Evolutionary conservation across 2,329 filamentous ascomycete species (phyloP).

Genomic region (Botryotinia globosa): DNA sequence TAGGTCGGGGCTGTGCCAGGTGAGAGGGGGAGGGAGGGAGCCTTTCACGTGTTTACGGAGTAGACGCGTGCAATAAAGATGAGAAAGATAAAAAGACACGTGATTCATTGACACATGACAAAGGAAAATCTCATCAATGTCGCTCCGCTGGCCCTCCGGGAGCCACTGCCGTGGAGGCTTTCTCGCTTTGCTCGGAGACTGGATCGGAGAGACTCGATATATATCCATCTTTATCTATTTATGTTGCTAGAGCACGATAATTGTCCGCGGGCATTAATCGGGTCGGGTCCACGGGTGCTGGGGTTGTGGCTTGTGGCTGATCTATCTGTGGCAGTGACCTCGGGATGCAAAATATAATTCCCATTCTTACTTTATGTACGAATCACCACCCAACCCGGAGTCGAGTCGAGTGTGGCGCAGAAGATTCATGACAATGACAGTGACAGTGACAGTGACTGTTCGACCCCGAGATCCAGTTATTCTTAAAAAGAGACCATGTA

Average conservation of each 20-base stretch:
- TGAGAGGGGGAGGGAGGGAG: no score
- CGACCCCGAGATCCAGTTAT: background rate
- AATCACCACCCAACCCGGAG: background rate
- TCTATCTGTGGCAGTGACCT: background rate
- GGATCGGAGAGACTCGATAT: background rate
- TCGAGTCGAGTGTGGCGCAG: background rate
- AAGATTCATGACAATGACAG: no score
- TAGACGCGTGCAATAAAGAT: background rate
- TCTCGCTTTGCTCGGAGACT: background rate
- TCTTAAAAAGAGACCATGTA: no score
- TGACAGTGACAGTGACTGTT: no score
- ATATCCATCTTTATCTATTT: background rate
- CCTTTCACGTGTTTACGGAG: background rate
- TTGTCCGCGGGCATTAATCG: background rate
- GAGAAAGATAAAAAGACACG: background rate
- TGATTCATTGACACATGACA: background rate
- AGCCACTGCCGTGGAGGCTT: background rate
- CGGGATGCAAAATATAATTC: background rate
- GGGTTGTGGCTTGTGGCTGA: background rate
- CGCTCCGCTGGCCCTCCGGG: background rate
- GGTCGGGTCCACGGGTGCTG: no score
- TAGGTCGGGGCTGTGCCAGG: constrained; percentile 1
- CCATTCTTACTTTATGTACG: background rate
- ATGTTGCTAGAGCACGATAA: background rate
- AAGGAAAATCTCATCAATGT: background rate